Evolutionary conservation across 495 filamentous ascomycete species (phyloP).

Genomic region (Copromyces sp.): DNA sequence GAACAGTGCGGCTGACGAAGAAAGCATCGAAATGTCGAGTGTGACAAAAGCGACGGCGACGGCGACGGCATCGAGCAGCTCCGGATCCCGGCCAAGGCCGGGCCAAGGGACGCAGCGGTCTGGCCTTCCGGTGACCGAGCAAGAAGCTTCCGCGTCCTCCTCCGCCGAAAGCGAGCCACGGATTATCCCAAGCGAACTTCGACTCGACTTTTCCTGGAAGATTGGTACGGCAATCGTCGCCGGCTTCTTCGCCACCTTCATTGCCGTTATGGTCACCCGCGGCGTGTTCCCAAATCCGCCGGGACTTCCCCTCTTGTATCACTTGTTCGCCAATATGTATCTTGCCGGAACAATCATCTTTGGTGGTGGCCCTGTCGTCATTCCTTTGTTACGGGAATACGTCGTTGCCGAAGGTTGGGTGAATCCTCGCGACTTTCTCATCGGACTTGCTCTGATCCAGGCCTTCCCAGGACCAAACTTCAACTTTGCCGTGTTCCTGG

Average conservation of each 20-base stretch:
- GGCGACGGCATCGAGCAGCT: neutral
- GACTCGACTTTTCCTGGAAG: conserved; percentile 35
- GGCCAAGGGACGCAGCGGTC: neutral
- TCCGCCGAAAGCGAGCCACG: conserved; percentile 24
- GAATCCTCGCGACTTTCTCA: conserved; percentile 64
- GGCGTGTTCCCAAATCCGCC: conserved; percentile 29
- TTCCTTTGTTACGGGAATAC: conserved; percentile 69
- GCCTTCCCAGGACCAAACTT: conserved; percentile 81
- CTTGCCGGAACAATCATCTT: conserved; percentile 86
- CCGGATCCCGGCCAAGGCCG: neutral
- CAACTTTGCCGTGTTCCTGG: conserved; percentile 78
- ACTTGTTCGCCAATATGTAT: conserved; percentile 72
- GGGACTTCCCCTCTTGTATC: conserved; percentile 39
- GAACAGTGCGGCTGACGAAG: conserved; percentile 2
- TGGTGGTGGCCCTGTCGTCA: conserved; percentile 77
- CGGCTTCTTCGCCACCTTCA: conserved; percentile 50
- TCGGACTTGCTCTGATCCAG: conserved; percentile 75
- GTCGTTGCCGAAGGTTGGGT: conserved; percentile 77
- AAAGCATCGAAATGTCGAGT: neutral
- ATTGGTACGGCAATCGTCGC: conserved; percentile 38
- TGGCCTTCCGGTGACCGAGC: conserved; percentile 10
- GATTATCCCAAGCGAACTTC: conserved; percentile 29
- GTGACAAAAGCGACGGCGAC: neutral
- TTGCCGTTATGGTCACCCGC: conserved; percentile 49
- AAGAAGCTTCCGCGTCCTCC: neutral